phyloP scores from a whole-genome alignment of 257 asterid genomes.

The Leptodermis oblonga region DNA sequence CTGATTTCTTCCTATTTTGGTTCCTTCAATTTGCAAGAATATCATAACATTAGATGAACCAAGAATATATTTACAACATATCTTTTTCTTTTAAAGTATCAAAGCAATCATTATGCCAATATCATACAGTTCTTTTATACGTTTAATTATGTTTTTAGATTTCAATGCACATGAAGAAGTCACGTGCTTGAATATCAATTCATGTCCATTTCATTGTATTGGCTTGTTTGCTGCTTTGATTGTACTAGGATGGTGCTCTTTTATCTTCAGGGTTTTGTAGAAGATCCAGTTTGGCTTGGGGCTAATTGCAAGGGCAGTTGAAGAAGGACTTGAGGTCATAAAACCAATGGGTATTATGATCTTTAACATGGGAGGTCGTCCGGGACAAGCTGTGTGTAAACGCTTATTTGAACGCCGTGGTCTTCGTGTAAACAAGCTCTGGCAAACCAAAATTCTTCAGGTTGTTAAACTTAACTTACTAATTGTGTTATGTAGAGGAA shows the following conservation, averaged over 20 bases:
- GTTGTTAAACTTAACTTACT: conserved; percentile 27
- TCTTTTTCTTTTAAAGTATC: not conserved
- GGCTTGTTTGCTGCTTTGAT: not conserved
- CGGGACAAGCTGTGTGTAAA: conserved; percentile 95
- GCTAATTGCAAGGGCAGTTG: conserved; percentile 96
- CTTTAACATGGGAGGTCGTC: conserved; percentile 99
- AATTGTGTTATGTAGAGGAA: conserved; percentile 19
- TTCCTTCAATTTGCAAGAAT: not conserved
- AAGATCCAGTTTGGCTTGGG: conserved; percentile 99
- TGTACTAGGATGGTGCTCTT: not conserved
- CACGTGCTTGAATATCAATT: not conserved
- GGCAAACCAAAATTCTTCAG: conserved; percentile 99
- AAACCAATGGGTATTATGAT: conserved; percentile 97
- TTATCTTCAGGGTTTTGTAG: conserved; percentile 81
- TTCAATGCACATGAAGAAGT: not conserved
- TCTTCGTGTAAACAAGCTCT: conserved; percentile 76
- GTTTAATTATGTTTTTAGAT: not conserved
- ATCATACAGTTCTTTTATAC: not conserved
- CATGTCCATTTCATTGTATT: conserved; percentile 10
- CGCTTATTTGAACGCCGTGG: conserved; percentile 99
- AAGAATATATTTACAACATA: not conserved
- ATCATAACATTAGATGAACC: not conserved
- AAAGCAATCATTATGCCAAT: not conserved
- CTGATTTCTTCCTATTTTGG: not conserved
- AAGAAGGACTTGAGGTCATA: conserved; percentile 96